A percentile compares a stretch with the other conserved stretches of the same genome.
Conservation (phyloP, 768 basidiomycete genomes). For the Amanita exitialis region DNA sequence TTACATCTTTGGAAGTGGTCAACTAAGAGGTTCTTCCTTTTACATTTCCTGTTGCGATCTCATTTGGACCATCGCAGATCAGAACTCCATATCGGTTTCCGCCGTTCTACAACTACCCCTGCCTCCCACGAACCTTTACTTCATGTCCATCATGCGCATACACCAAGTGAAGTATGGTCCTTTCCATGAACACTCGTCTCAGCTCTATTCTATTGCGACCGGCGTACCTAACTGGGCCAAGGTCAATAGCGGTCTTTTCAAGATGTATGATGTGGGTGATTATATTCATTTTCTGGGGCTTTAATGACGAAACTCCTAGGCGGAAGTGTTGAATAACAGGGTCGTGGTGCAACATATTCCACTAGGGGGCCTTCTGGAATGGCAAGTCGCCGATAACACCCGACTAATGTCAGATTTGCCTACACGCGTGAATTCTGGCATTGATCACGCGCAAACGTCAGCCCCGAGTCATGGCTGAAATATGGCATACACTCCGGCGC, state of each 20-base stretch:
- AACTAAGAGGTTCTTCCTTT: conserved; percentile 55
- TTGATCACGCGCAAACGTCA: conserved; percentile 4
- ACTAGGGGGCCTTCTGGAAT: conserved; percentile 72
- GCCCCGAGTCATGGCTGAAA: neutral
- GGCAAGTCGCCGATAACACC: conserved; percentile 26
- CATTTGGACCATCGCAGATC: conserved; percentile 33
- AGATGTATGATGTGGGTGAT: conserved; percentile 81
- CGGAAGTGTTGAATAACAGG: conserved; percentile 85
- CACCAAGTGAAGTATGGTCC: conserved; percentile 77
- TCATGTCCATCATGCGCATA: conserved; percentile 69
- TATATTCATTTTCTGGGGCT: conserved; percentile 1
- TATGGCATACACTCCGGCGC: neutral
- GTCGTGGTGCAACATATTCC: conserved; percentile 96
- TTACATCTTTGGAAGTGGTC: conserved; percentile 86
- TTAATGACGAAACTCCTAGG: conserved; percentile 27
- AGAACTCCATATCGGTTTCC: conserved; percentile 52
- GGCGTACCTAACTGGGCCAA: conserved; percentile 90
- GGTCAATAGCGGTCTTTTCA: conserved; percentile 81
- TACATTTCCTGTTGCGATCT: conserved; percentile 2
- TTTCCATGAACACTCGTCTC: conserved; percentile 88
- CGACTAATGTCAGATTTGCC: conserved; percentile 6
- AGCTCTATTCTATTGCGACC: conserved; percentile 76
- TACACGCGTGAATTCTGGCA: neutral
- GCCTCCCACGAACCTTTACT: conserved; percentile 69
- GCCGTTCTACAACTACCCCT: conserved; percentile 49